A percentile compares a stretch with the other conserved stretches of the same genome.
phyloP scores from a whole-genome alignment of 2,329 filamentous ascomycete genomes.

The Pleoardoris graminearum region DNA sequence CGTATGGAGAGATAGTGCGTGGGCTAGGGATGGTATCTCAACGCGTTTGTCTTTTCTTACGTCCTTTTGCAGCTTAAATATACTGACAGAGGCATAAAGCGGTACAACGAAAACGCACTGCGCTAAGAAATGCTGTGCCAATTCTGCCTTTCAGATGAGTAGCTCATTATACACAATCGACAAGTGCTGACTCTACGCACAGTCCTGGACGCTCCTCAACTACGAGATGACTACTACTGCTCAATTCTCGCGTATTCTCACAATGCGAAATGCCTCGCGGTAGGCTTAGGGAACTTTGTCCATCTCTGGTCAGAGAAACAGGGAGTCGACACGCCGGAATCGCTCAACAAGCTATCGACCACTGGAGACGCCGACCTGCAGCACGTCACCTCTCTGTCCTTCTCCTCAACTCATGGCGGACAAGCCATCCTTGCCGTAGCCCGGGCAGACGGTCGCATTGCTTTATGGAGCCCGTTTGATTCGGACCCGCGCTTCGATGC shows the following conservation, averaged over 20 bases:
- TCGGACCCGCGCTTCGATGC: conserved; percentile 72
- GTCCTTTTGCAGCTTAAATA: not conserved
- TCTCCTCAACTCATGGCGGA: conserved; percentile 76
- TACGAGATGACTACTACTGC: conserved; percentile 97
- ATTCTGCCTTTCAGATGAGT: conserved; percentile 76
- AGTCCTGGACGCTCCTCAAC: conserved; percentile 82
- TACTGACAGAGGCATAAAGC: conserved; percentile 13
- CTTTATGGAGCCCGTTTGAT: conserved; percentile 77
- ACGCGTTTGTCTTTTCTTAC: conserved; percentile 36
- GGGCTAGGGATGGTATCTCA: conserved; percentile 40
- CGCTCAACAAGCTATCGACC: conserved; percentile 56
- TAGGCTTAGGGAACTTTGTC: conserved; percentile 76
- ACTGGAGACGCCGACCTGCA: conserved; percentile 24
- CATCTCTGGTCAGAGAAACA: conserved; percentile 85
- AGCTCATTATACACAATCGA: not conserved
- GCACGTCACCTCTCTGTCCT: conserved; percentile 81
- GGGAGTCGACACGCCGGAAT: conserved; percentile 65
- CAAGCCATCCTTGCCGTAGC: conserved; percentile 85
- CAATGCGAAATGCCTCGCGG: conserved; percentile 74
- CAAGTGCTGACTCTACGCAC: conserved; percentile 50
- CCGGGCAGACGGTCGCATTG: conserved; percentile 74
- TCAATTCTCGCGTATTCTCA: conserved; percentile 84
- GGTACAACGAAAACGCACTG: conserved; percentile 31
- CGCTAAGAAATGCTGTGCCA: conserved; percentile 57
- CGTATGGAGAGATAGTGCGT: conserved; percentile 49